Percentiles rank a stretch among this genome's conserved stretches.
Evolutionary conservation across 1,284 basidiomycete genomes (phyloP).

Genomic region (Ustilago curta): DNA sequence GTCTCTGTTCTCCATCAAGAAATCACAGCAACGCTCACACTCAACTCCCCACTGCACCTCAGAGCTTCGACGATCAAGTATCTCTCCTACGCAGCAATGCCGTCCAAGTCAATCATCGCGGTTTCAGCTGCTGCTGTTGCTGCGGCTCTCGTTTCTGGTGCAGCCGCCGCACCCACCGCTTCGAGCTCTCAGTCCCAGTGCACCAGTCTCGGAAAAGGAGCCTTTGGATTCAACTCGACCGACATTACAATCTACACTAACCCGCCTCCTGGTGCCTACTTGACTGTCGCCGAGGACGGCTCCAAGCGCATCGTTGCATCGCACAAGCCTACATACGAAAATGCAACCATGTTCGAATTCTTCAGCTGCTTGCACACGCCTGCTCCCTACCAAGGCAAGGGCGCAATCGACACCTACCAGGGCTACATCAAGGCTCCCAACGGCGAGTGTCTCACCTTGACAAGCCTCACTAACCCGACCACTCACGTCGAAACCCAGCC

Average conservation of each 20-base stretch:
- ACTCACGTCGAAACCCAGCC: not conserved
- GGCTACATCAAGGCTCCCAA: constrained; percentile 16
- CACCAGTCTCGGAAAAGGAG: constrained; percentile 18
- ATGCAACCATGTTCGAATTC: constrained; percentile 17
- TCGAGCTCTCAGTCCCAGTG: constrained; percentile 2
- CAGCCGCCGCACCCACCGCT: constrained; percentile 6
- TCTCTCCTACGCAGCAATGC: not conserved
- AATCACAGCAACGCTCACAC: too few species aligned
- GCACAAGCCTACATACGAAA: not conserved
- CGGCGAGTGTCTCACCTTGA: constrained; percentile 13
- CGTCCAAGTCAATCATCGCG: constrained; percentile 5
- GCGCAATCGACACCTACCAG: constrained; percentile 13
- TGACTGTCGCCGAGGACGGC: not conserved
- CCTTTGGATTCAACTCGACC: constrained; percentile 21
- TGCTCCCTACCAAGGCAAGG: not conserved
- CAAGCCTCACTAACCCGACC: not conserved
- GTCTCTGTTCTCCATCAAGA: too few species aligned
- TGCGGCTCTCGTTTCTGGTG: not conserved
- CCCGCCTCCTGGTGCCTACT: constrained; percentile 5
- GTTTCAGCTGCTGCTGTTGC: not conserved
- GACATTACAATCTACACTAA: constrained; percentile 8
- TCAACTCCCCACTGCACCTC: too few species aligned
- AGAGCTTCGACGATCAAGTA: too few species aligned
- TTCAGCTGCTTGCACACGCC: constrained; percentile 12
- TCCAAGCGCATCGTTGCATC: constrained; percentile 1